Base-by-base conservation (phyloP, 257 asterid genomes). In the Salvia rosmarinus region DNA sequence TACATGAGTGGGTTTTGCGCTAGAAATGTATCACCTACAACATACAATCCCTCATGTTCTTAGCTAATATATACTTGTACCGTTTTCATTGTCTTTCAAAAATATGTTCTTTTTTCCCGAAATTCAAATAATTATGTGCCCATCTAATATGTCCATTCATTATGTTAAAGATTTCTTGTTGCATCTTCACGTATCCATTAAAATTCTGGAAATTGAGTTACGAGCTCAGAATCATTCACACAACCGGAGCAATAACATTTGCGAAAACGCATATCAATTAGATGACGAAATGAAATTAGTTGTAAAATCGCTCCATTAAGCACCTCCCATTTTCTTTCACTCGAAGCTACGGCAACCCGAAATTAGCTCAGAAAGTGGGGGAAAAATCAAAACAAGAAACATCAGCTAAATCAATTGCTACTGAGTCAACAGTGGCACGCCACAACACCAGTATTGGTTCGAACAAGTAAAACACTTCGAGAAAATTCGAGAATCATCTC, bases 31-130 rank as follows among this genome's bases (percentile, higher is more conserved):
- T n/a, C 32, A 28, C 32, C 49, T 50, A 16, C 60, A 55, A 42
- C 56, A 62, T 51, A 28, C 50, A 49, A 49, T 49, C 52, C 77
- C 12, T 6, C 54, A 16, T 49, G 67, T 71, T 67, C 42, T 50
- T 71, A 62, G 71, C 58, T 70, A 63, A 10, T 6, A 37, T 37
- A 37, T 60, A 81, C 54, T 25, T 58, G 66, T 78, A 78, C 60
- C 64, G 58, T 64, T 80, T 54, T 54, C 70, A 44, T 40, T 63
- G 11, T 47, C 46, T 75, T 67, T 77, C 6, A 70, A 81, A 37
- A 59, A 20, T 28, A 42, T 57, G 17, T 49, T 25, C 19, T 13
- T 10, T 52, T 55, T 67, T n/a, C 28, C 75, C 47, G 6, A 28
- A 69, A 10, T 69, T 68, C 0, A 40, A 35, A 43, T 61, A 14